Conservation (phyloP, 2,329 filamentous ascomycete species). For the Fusarium nelsonii region DNA sequence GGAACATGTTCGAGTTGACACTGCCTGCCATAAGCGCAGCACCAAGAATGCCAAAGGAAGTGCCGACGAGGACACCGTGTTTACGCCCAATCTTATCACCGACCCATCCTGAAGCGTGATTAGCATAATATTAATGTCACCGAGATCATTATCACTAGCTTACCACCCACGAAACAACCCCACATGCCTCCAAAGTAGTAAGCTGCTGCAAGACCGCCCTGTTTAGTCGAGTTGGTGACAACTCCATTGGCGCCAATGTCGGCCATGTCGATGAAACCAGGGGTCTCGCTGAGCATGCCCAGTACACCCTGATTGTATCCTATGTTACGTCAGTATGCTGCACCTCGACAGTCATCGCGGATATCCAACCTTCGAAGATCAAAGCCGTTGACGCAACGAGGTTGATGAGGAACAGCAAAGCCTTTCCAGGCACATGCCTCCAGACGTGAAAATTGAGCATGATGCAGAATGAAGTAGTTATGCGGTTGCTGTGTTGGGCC, state of each 20-base stretch:
- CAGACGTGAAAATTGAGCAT: neutral
- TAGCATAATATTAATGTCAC: too few species aligned
- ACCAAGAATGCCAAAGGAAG: neutral
- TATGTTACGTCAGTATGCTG: neutral
- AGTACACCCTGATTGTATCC: neutral
- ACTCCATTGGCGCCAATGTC: neutral
- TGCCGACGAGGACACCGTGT: neutral
- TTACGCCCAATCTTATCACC: neutral
- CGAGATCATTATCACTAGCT: neutral
- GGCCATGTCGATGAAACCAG: neutral
- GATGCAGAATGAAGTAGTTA: neutral
- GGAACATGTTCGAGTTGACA: neutral
- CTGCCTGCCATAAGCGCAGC: neutral
- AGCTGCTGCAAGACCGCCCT: neutral
- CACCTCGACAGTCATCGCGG: neutral
- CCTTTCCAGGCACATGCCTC: conserved; percentile 1
- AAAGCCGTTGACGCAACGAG: neutral
- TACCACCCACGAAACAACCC: neutral
- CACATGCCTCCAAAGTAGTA: neutral
- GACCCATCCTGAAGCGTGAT: neutral
- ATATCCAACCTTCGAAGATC: neutral
- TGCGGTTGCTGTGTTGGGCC: neutral
- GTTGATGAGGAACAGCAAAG: neutral
- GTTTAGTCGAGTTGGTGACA: neutral
- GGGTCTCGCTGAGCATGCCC: neutral